Conservation (phyloP, 805 yeast species). For the Tetrapisispora iriomotensis region DNA sequence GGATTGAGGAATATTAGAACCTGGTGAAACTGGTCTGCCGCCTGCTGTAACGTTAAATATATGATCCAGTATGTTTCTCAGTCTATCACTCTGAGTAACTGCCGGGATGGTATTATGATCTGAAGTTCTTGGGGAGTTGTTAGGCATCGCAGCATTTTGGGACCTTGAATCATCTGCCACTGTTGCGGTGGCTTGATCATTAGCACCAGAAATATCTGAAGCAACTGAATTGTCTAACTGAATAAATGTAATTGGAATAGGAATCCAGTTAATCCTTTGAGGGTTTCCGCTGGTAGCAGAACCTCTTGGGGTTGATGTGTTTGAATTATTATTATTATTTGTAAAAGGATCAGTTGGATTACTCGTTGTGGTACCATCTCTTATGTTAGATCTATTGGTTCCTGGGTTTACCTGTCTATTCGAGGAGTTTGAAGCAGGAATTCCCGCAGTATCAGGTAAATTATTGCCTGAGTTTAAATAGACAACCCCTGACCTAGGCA, state of each 20-base stretch:
- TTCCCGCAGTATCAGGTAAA: background rate
- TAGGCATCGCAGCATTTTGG: background rate
- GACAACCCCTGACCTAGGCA: background rate
- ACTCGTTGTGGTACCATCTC: background rate
- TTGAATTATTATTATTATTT: background rate
- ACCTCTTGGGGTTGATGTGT: slow-evolving; percentile 1
- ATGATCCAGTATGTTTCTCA: slow-evolving; percentile 17
- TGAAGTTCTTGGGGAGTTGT: background rate
- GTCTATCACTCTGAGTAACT: slow-evolving; percentile 14
- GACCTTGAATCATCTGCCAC: too few relatives aligned
- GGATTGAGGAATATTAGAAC: background rate
- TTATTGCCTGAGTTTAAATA: background rate
- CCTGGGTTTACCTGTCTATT: background rate
- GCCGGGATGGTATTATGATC: background rate
- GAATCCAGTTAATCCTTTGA: slow-evolving; percentile 13
- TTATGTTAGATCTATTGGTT: background rate
- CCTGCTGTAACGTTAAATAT: slow-evolving; percentile 9
- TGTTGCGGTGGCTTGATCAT: too few relatives aligned
- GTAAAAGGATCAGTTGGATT: background rate
- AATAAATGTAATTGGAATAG: slow-evolving; percentile 11
- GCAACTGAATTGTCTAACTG: slow-evolving; percentile 1
- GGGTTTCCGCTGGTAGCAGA: slow-evolving; percentile 2
- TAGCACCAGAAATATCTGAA: too few relatives aligned
- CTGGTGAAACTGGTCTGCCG: background rate
- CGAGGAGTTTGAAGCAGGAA: background rate